Conservation (phyloP, 2,329 filamentous ascomycete species). For the Fonsecaea monophora region DNA sequence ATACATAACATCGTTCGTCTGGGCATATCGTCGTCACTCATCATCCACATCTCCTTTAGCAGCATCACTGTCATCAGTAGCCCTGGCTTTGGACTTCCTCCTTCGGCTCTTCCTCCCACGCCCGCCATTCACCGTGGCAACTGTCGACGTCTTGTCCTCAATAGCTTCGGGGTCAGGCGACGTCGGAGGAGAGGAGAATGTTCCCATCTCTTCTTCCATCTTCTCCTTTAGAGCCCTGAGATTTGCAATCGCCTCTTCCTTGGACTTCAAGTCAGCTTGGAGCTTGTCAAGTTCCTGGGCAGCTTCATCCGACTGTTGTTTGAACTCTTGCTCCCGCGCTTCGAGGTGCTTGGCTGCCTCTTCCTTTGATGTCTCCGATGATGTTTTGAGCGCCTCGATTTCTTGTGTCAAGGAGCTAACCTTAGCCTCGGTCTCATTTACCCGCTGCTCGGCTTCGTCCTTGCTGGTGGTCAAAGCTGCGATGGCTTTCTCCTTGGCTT, state of each 20-base stretch:
- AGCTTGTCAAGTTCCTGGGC: constrained; percentile 11
- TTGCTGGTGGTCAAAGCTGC: constrained; percentile 25
- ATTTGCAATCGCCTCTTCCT: constrained; percentile 20
- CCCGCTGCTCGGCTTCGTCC: constrained; percentile 15
- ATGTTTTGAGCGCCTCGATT: constrained; percentile 21
- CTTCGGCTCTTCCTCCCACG: constrained; percentile 8
- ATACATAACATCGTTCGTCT: not conserved
- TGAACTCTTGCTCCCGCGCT: constrained; percentile 18
- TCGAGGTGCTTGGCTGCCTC: constrained; percentile 19
- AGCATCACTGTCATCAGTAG: not conserved
- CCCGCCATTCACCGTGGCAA: constrained; percentile 22
- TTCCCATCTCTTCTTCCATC: constrained; percentile 25
- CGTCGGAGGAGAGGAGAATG: not conserved
- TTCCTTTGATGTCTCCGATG: constrained; percentile 14
- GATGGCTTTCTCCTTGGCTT: constrained; percentile 24
- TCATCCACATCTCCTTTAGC: constrained; percentile 1
- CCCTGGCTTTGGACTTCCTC: constrained; percentile 18
- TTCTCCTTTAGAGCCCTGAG: constrained; percentile 31
- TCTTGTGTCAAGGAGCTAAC: constrained; percentile 19
- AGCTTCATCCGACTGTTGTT: constrained; percentile 11
- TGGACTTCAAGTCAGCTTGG: constrained; percentile 24
- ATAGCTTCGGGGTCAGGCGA: constrained; percentile 13
- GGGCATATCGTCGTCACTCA: not conserved
- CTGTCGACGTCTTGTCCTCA: constrained; percentile 22
- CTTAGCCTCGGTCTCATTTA: constrained; percentile 19